Evolutionary conservation across 225 moss, liverwort and hornwort species (phyloP), one percentile per base, ranked within the genome.

Genomic region (Asterella californica): DNA sequence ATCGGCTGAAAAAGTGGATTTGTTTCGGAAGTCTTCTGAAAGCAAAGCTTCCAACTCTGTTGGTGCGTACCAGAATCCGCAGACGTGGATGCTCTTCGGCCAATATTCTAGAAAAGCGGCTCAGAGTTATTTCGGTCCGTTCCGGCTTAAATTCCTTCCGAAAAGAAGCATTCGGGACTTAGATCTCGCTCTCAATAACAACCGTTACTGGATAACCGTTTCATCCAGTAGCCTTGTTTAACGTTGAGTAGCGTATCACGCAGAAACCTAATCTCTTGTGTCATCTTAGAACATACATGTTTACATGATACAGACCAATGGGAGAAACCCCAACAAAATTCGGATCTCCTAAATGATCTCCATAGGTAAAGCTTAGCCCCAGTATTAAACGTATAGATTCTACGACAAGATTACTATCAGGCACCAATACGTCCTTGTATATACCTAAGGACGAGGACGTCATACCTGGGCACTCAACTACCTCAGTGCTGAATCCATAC

Each of bases 11-110:
- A 47, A 27, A 27, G 38, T 21, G 49, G 50, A 9, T 15, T 34
- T 50, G 10, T 57, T 69, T 38, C 5, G 48, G 33, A 75, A 19
- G 12, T 74, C 52, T 25, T 29, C 25, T 46, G 64, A 47, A 60
- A 48, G 25, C 32, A 61, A 59, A 37, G 74, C 84, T 77, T 93
- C 94, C 94, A 94, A 97, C 68, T 93, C 90, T 25, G 82, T 30
- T 21, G 93, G 91, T 64, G 97, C 86, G 83, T 88, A 94, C 97
- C 94, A 97, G 82, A 94, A 97, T 65, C 97, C 94, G 84, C 97
- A 94, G 38, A 94, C 91, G 25, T 82, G 86, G 68, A 97, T 78
- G 77, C 91, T 94, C 62, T 72, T 87, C 45, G 97, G 94, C 94
- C 94, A 97, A 57, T 97, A 97, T 0, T 81, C 83, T 72, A 79